Evolutionary conservation across 495 filamentous ascomycete species (phyloP).

Genomic region (Xylaria telfairii): DNA sequence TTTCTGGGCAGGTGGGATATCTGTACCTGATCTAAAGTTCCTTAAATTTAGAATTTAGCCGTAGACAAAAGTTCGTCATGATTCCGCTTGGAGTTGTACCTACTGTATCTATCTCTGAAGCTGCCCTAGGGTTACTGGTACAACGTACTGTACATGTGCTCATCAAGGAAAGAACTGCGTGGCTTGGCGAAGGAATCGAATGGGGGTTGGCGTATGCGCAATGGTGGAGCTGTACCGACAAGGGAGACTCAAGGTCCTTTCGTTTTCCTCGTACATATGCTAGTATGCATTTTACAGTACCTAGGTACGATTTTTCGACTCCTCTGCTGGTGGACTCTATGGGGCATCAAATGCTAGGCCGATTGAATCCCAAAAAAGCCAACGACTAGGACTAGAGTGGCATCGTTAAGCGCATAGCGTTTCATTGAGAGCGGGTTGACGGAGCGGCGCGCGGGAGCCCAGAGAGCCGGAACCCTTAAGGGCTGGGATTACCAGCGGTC

Average conservation of each 20-base stretch:
- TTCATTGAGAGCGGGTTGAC: constrained; percentile 34
- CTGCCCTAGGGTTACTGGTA: neutral
- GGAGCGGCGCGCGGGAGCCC: constrained; percentile 25
- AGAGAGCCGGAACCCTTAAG: constrained; percentile 24
- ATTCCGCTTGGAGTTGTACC: neutral
- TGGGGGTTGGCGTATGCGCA: constrained; percentile 10
- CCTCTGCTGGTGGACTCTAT: neutral
- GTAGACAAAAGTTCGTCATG: neutral
- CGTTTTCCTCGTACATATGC: constrained; percentile 14
- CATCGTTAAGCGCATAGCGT: constrained; percentile 39
- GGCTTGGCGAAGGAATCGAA: constrained; percentile 20
- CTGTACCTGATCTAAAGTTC: neutral
- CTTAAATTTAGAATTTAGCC: neutral
- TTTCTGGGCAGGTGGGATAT: neutral
- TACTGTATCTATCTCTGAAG: neutral
- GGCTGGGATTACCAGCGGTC: constrained; percentile 13
- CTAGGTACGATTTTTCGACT: neutral
- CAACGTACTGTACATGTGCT: neutral
- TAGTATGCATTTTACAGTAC: neutral
- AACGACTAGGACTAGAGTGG: constrained; percentile 36
- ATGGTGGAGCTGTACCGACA: neutral
- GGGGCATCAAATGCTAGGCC: neutral
- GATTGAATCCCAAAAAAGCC: constrained; percentile 9
- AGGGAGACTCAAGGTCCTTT: neutral
- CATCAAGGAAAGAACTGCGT: neutral